A percentile compares a stretch with the other conserved stretches of the same genome.
These are phyloP conservation scores for Meyerozyma sp. DNA, from an alignment of 1,139 yeast species.

Conservation along the genomic window DNA sequence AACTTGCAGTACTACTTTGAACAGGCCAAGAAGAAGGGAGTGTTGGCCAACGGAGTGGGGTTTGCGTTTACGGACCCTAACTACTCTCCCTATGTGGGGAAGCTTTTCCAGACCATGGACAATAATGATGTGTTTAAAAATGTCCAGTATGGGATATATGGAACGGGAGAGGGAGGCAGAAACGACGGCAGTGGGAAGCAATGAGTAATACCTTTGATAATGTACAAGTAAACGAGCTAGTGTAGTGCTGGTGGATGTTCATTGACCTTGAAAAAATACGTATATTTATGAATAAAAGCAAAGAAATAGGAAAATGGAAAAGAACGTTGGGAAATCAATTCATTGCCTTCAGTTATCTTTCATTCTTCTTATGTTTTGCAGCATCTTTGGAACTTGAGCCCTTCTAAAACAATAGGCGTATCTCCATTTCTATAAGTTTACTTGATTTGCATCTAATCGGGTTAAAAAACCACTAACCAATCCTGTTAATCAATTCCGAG, in stretches of 20 bases:
- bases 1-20: slow-evolving; percentile 19
- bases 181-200: neutral
- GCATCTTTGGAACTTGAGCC: too few relatives aligned
- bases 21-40: slow-evolving; percentile 19
- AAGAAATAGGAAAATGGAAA: too few relatives aligned
- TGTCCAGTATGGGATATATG: slow-evolving; percentile 31
- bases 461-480: too few relatives aligned
- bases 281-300: too few relatives aligned
- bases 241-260: neutral
- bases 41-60: slow-evolving; percentile 22
- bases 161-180: slow-evolving; percentile 8
- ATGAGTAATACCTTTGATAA: neutral
- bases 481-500: too few relatives aligned
- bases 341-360: too few relatives aligned
- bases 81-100: slow-evolving; percentile 31
- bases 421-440: too few relatives aligned
- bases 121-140: slow-evolving; percentile 26
- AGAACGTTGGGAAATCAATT: too few relatives aligned
- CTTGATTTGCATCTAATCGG: too few relatives aligned
- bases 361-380: too few relatives aligned
- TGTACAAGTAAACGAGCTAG: neutral
- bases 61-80: slow-evolving; percentile 21
- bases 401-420: too few relatives aligned
- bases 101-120: slow-evolving; percentile 29
- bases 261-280: too few relatives aligned